Conservation (phyloP, 257 asterid species). For the Jaltomata sinuosa region DNA sequence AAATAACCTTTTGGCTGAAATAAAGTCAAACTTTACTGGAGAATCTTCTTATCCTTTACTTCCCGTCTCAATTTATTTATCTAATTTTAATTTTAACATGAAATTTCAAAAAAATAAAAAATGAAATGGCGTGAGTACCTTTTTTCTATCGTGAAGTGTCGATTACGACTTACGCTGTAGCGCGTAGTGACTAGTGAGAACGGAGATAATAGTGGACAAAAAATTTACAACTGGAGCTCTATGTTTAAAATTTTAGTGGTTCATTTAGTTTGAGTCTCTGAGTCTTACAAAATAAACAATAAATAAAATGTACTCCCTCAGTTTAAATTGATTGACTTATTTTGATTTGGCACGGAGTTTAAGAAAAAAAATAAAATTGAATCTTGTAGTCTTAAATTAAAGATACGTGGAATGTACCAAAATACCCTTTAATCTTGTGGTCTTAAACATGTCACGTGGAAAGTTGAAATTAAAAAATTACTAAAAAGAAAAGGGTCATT, state of each 20-base stretch:
- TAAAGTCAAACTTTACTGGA: background rate
- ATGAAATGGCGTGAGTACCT: too few species aligned
- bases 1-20: background rate
- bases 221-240: background rate
- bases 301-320: background rate
- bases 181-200: background rate
- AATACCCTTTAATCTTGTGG: too few species aligned
- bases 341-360: too few species aligned
- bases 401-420: too few species aligned
- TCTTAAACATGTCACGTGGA: too few species aligned
- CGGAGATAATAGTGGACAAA: background rate
- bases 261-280: background rate
- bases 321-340: too few species aligned
- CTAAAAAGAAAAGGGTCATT: too few species aligned
- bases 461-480: too few species aligned
- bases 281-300: background rate
- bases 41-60: background rate
- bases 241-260: background rate
- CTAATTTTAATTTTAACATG: too few species aligned
- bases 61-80: background rate
- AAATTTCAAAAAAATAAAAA: too few species aligned
- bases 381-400: too few species aligned
- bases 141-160: background rate
- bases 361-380: too few species aligned
- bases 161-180: background rate